These are phyloP conservation scores for Halophytophthora polymorphica DNA, from an alignment of 352 stramenopile genomes.

Conservation along the genomic window DNA sequence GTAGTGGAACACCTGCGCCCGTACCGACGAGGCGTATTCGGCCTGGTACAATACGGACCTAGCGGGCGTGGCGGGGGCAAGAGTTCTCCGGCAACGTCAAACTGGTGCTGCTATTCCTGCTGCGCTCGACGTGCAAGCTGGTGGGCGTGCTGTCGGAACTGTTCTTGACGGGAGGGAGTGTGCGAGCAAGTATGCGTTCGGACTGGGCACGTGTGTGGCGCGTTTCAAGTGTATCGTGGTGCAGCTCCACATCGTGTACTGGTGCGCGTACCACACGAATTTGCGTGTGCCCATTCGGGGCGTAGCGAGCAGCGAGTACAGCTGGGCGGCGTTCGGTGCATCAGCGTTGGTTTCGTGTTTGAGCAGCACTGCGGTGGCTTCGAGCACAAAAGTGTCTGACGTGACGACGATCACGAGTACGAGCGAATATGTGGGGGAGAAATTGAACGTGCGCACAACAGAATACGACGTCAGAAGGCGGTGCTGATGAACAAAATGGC, in stretches of 20 bases:
- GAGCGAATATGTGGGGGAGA: no score
- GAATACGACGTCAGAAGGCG: conserved; percentile 33
- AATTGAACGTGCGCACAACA: no score
- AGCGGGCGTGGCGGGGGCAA: conserved; percentile 49
- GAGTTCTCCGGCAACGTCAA: conserved; percentile 53
- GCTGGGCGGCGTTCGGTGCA: no score
- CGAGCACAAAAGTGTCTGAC: no score
- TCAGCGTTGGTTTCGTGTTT: no score
- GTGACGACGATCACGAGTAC: no score
- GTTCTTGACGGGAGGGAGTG: conserved; percentile 70
- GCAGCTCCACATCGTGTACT: conserved; percentile 64
- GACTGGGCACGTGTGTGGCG: conserved; percentile 54
- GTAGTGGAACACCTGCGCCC: conserved; percentile 38
- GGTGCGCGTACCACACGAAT: conserved; percentile 63
- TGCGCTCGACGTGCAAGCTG: conserved; percentile 50
- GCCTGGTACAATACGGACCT: conserved; percentile 62
- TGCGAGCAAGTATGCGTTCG: conserved; percentile 59
- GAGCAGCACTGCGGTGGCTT: no score
- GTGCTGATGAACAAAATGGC: conserved; percentile 43
- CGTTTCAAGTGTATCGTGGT: conserved; percentile 64
- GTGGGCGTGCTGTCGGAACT: conserved; percentile 47
- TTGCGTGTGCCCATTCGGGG: conserved; percentile 67
- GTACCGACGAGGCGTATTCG: conserved; percentile 45
- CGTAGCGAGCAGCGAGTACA: conserved; percentile 65
- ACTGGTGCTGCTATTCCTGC: conserved; percentile 41